Base-by-base conservation (phyloP, 371 early-diverging fungal genomes). In the Apophysomyces ossiformis region DNA sequence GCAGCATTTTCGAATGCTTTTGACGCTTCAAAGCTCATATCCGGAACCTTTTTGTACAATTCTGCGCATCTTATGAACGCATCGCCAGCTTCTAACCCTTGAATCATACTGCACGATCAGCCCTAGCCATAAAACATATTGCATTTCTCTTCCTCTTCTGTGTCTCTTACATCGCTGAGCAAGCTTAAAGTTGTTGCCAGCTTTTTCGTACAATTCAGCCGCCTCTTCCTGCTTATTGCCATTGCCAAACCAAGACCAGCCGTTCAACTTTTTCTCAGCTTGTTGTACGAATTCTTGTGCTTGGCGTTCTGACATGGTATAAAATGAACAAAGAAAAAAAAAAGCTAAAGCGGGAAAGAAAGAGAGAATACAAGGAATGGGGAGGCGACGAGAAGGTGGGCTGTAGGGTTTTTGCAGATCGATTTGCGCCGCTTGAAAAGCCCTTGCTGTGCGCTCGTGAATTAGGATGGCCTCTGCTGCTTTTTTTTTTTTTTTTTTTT, bases 1-100 rank as follows among this genome's bases (percentile, higher is more conserved):
- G 95, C 80, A 12, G 97, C 98, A 57, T 92, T 89, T 60, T 96
- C 82, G 78, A 85, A 96, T 37, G 88, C 82, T 41, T 88, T 84
- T 1, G 95, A 87, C 0, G 96, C 95, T 73, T 97, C 98, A 59
- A 91, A 77, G 47, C 89, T 86, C 73, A 88, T 84, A 45, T 90
- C 87, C 5, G 92, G 89, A 18, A 85, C 84, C 36, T 83, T 72
- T 58, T 84, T 73, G 58, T 85, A 85, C 43, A 86, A 74, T 47
- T 87, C 83, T 0, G 96, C 97, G 37, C 95, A 93, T 63, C 89
- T 86, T 59, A 87, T 69, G 76, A 91, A 96, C 1, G 96, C 92
- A 63, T 95, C 93, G 50, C 97, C 98, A 18, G 97, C 94, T 69
- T 96, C 95, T 65, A 89, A 89, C 94, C 93, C 93, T 93, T 37